Base-by-base conservation (phyloP, 495 filamentous ascomycete genomes). In the Talaromyces liani region DNA sequence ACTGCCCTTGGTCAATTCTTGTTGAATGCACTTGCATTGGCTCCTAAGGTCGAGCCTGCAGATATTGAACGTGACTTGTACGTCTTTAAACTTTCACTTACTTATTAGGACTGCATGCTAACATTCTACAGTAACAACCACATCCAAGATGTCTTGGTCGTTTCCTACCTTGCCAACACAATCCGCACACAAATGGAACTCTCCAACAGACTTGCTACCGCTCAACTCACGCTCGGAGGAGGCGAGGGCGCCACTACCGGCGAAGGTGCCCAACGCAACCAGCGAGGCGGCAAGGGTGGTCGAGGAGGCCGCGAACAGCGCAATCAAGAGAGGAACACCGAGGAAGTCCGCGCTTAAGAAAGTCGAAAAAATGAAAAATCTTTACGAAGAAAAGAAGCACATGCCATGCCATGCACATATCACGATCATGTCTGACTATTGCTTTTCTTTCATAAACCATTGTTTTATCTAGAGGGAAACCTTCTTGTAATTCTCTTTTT, bases 171-270 rank as follows among this genome's bases (percentile, higher is more conserved):
- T 54, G 92, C 94, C 68, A 98, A 98, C 81, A 97, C 93, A 58
- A 96, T 98, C 77, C 91, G 94, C 75, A 97, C 93, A 69, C 94
- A 98, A 82, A 98, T 98, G 76, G 94, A 98, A 73, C 85, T 98
- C 49, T 94, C 92, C 57, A 95, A 97, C 80, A 86, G 93, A 31
- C 79, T 98, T 65, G 92, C 94, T 60, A 96, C 92, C 14, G 89
- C 92, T 54, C 85, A 87, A 51, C 82, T 97, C 27, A 88, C 87
- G 16, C 82, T 82, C 60, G 86, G 83, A 55, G 80, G 82, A 25
- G 80, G 78, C 51, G 81, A 82, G 57, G 65, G 71, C n/a, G 71
- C 68, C 54, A 65, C 67, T 36, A 71, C 70, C 41, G 75, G 75
- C 39, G 67, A 71, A 59, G 64, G 62, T 24, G 62, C 63, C 45